A percentile compares a stretch with the other conserved stretches of the same genome.
These are phyloP conservation scores for Polygonum aviculare DNA, from an alignment of 148 eudicot species.

Conservation along the genomic window DNA sequence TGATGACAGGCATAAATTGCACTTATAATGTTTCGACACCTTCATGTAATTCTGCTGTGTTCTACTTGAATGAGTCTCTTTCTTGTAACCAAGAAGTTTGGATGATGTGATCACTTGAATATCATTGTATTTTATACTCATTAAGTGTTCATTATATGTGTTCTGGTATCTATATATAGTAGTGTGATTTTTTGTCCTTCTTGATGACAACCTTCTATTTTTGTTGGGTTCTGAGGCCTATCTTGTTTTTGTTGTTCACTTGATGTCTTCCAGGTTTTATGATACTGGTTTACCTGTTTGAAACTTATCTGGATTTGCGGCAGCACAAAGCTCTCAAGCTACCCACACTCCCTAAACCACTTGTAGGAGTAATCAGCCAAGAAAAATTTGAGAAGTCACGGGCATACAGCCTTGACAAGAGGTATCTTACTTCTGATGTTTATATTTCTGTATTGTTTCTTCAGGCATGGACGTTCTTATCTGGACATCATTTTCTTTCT, in stretches of 20 bases:
- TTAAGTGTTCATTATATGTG: background rate
- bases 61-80: background rate
- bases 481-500: background rate
- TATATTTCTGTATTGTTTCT: background rate
- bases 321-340: slow-evolving; percentile 81
- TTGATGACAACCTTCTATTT: background rate
- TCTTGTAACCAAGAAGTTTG: slow-evolving; percentile 1
- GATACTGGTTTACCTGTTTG: slow-evolving; percentile 84
- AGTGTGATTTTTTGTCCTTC: background rate
- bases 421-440: slow-evolving; percentile 30
- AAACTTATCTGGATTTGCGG: slow-evolving; percentile 76
- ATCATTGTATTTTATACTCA: slow-evolving; percentile 5
- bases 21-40: background rate
- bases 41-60: background rate
- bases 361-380: slow-evolving; percentile 80
- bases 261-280: slow-evolving; percentile 57
- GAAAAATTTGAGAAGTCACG: slow-evolving; percentile 91
- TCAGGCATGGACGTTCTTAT: background rate
- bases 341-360: slow-evolving; percentile 73
- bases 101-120: background rate
- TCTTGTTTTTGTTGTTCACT: background rate
- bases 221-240: background rate
- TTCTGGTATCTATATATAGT: background rate
- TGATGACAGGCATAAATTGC: background rate
- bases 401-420: slow-evolving; percentile 94